Conservation (phyloP, 495 filamentous ascomycete species). For the Penicillium simplicissimum region DNA sequence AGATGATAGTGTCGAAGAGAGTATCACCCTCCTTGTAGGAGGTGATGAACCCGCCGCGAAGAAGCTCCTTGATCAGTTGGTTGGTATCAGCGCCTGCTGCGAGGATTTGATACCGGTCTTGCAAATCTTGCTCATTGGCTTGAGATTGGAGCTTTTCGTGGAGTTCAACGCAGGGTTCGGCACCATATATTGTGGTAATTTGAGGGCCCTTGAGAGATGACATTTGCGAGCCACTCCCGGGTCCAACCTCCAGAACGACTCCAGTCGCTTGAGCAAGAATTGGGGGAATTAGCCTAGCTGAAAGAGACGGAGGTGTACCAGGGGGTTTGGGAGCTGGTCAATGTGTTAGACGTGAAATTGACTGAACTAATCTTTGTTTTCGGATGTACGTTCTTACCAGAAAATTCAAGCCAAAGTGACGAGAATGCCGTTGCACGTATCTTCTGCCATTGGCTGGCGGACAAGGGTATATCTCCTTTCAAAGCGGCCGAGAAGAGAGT, state of each 20-base stretch:
- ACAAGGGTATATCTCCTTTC: constrained; percentile 1
- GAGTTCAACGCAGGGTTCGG: background rate
- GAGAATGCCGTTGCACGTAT: constrained; percentile 1
- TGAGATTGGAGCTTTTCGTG: background rate
- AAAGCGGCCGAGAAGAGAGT: background rate
- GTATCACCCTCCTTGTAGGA: background rate
- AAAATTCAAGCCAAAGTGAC: constrained; percentile 4
- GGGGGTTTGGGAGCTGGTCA: background rate
- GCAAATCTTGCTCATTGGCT: constrained; percentile 2
- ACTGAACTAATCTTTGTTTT: background rate
- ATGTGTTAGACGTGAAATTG: background rate
- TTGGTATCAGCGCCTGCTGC: background rate
- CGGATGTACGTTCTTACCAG: background rate
- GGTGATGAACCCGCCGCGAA: background rate
- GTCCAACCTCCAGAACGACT: background rate
- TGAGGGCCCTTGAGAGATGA: background rate
- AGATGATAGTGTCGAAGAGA: constrained; percentile 1
- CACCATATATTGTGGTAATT: background rate
- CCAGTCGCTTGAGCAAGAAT: background rate
- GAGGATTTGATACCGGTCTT: background rate
- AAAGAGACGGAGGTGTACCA: background rate
- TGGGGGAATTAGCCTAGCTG: background rate
- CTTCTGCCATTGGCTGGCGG: background rate
- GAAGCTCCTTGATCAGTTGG: background rate
- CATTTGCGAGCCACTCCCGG: background rate